phyloP scores from a whole-genome alignment of 1,284 basidiomycete species.

The Sporisorium iseilematis-ciliati region DNA sequence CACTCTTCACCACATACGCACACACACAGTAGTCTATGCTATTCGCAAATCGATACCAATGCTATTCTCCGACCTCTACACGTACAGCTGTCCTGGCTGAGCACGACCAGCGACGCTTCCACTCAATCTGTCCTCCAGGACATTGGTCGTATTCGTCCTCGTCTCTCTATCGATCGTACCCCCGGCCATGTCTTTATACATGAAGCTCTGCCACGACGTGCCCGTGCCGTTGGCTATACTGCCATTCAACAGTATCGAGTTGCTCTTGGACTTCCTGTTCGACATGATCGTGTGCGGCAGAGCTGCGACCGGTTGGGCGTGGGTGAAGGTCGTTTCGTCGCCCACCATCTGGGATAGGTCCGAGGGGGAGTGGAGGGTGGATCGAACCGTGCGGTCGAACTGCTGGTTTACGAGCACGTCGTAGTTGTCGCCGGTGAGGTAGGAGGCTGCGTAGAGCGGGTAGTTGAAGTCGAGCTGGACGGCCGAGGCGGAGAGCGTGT shows the following conservation, averaged over 20 bases:
- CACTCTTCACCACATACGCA: neutral
- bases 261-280: constrained; percentile 2
- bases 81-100: constrained; percentile 25
- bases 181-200: constrained; percentile 34
- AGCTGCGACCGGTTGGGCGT: constrained; percentile 10
- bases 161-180: constrained; percentile 32
- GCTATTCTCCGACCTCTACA: neutral
- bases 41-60: constrained; percentile 31
- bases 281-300: constrained; percentile 17
- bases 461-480: constrained; percentile 36
- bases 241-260: constrained; percentile 18
- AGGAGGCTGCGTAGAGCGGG: constrained; percentile 25
- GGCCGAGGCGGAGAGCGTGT: neutral
- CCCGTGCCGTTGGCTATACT: constrained; percentile 23
- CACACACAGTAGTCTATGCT: neutral
- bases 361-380: too few species aligned
- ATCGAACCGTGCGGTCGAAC: constrained; percentile 21
- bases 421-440: constrained; percentile 12
- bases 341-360: constrained; percentile 16
- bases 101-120: constrained; percentile 23
- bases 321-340: constrained; percentile 26
- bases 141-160: constrained; percentile 26
- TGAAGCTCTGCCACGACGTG: constrained; percentile 17
- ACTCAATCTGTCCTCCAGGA: constrained; percentile 14
- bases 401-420: constrained; percentile 19